phyloP scores from a whole-genome alignment of 768 basidiomycete genomes.

The Scleroderma bovista region DNA sequence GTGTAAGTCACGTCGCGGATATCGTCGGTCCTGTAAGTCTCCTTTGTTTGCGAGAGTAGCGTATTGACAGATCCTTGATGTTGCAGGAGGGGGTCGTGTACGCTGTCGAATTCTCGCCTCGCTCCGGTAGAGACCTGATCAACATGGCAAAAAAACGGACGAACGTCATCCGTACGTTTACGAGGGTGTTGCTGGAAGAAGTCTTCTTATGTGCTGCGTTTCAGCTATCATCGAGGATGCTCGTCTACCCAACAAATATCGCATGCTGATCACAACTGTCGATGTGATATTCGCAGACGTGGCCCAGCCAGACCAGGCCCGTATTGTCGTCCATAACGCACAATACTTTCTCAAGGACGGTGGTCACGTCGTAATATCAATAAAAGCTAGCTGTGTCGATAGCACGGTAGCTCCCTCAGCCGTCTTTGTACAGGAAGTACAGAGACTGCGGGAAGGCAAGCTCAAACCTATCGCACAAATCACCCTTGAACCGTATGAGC shows the following conservation, averaged over 20 bases:
- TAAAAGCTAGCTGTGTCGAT: slow-evolving; percentile 99
- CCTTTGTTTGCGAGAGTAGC: neutral
- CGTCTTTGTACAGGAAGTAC: slow-evolving; percentile 85
- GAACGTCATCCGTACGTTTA: slow-evolving; percentile 88
- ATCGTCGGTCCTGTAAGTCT: slow-evolving; percentile 87
- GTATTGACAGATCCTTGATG: slow-evolving; percentile 6
- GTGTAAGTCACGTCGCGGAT: slow-evolving; percentile 98
- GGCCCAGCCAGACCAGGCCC: slow-evolving; percentile 97
- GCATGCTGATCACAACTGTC: slow-evolving; percentile 92
- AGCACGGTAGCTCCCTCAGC: slow-evolving; percentile 88
- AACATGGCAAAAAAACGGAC: slow-evolving; percentile 99
- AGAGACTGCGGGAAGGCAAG: slow-evolving; percentile 65
- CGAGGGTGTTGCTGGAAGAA: neutral
- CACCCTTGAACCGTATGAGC: slow-evolving; percentile 89
- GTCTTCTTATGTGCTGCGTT: slow-evolving; percentile 2
- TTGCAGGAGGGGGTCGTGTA: slow-evolving; percentile 90
- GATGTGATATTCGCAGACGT: slow-evolving; percentile 99
- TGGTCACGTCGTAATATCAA: slow-evolving; percentile 91
- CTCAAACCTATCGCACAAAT: slow-evolving; percentile 96
- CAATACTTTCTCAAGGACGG: slow-evolving; percentile 93
- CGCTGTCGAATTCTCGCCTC: slow-evolving; percentile 95
- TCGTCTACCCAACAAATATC: slow-evolving; percentile 92
- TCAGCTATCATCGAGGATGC: slow-evolving; percentile 96
- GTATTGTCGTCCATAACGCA: slow-evolving; percentile 91
- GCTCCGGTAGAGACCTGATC: slow-evolving; percentile 96